Conservation (phyloP, 805 yeast genomes). For the Nakazawaea peltata region DNA sequence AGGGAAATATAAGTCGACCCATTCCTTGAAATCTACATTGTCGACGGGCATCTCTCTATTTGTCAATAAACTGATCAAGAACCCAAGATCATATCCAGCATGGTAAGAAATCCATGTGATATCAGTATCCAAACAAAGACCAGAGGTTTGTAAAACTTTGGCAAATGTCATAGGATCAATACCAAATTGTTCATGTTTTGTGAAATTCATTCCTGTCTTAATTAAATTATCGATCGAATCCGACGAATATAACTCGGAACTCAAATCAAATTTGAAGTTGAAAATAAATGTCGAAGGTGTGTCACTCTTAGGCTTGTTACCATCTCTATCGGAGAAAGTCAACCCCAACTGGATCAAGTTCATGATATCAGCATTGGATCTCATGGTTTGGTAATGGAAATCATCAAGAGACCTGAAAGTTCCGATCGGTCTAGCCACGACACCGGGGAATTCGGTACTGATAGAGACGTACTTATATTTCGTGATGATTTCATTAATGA, state of each 20-base stretch:
- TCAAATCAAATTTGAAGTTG: conserved; percentile 76
- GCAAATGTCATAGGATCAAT: conserved; percentile 76
- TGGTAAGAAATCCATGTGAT: conserved; percentile 90
- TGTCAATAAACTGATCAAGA: conserved; percentile 67
- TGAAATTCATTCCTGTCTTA: conserved; percentile 79
- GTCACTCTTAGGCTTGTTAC: conserved; percentile 55
- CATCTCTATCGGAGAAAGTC: conserved; percentile 61
- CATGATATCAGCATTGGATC: conserved; percentile 83
- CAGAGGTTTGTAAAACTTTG: conserved; percentile 77
- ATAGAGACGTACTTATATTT: conserved; percentile 56
- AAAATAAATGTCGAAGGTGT: conserved; percentile 90
- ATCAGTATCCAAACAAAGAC: conserved; percentile 62
- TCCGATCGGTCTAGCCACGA: conserved; percentile 93
- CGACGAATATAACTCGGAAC: conserved; percentile 75
- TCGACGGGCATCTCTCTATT: conserved; percentile 73
- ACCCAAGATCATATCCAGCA: conserved; percentile 92
- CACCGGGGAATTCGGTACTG: conserved; percentile 93
- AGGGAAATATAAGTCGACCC: conserved; percentile 71
- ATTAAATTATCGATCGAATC: conserved; percentile 76
- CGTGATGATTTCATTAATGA: conserved; percentile 49
- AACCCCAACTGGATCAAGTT: conserved; percentile 83
- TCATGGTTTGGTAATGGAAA: conserved; percentile 91
- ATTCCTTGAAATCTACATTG: conserved; percentile 68
- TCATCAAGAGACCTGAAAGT: conserved; percentile 82
- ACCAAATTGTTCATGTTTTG: conserved; percentile 65